Evolutionary conservation across 176 grass and related monocot species (phyloP).

Genomic region (Aegilops longissima): DNA sequence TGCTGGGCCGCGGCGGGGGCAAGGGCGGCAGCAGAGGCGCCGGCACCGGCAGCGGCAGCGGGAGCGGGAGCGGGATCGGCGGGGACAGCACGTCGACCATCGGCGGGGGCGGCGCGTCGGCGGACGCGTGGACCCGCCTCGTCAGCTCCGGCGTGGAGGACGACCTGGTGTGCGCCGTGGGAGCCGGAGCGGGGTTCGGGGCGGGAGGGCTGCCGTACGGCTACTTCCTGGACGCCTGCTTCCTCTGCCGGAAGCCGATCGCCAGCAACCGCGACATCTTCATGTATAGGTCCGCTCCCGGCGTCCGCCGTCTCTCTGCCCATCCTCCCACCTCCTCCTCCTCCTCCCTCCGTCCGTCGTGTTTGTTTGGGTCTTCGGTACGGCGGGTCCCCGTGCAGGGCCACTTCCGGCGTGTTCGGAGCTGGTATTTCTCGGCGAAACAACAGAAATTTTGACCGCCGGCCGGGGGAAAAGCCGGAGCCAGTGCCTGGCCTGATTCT

Average conservation of each 20-base stretch:
- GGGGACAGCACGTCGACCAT: conserved; percentile 31
- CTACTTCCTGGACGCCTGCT: conserved; percentile 87
- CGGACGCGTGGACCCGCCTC: conserved; percentile 43
- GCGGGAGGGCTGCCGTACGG: conserved; percentile 28
- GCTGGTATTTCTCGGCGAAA: background rate
- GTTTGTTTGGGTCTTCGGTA: background rate
- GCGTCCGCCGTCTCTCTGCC: background rate
- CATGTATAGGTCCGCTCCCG: conserved; percentile 81
- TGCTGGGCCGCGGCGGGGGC: background rate
- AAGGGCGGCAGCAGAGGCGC: too few species aligned
- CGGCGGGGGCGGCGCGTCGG: conserved; percentile 42
- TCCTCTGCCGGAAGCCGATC: conserved; percentile 92
- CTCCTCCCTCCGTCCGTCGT: background rate
- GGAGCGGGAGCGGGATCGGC: conserved; percentile 13
- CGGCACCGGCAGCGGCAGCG: background rate
- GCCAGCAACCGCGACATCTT: conserved; percentile 84
- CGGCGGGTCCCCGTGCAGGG: conserved; percentile 2
- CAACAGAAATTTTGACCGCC: conserved; percentile 21
- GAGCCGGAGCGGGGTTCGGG: background rate
- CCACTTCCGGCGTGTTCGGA: conserved; percentile 33
- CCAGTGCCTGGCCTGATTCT: background rate
- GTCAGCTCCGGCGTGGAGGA: conserved; percentile 56
- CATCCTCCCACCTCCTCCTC: background rate
- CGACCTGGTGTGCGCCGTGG: conserved; percentile 6
- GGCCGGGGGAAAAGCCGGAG: conserved; percentile 24